Base-by-base conservation (phyloP, 495 filamentous ascomycete species). In the Cairneyella variabilis region DNA sequence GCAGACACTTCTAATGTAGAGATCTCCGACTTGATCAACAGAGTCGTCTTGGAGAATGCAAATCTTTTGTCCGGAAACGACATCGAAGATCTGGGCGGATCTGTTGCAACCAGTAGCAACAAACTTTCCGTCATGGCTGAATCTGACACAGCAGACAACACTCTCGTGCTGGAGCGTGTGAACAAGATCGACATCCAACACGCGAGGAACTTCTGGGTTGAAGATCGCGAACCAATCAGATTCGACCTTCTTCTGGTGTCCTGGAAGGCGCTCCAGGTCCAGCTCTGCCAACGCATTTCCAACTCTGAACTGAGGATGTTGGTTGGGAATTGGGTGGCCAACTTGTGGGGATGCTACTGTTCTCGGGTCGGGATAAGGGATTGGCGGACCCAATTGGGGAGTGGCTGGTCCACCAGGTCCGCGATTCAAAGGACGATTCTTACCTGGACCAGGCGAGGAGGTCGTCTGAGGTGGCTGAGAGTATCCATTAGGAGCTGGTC, bases 1-100 rank as follows among this genome's bases (percentile, higher is more conserved):
- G 69, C 90, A 95, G 27, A 95, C 90, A 62, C 90, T 95, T 60
- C 90, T 73, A 59, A 95, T 95, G 63, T 95, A 95, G 16, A 95
- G 74, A 69, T 95, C 90, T 2, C 90, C 89, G 51, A 82, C 85
- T 44, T 88, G 81, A 62, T 95, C 90, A 42, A 88, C 89, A 36
- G 77, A 83, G 57, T 93, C 90, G 60, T 95, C 90, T 63, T 91
- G 86, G 34, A 93, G 71, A 21, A 85, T 79, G 51, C 86, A 88
- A 45, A 93, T 77, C 65, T 88, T 89, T 54, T 86, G 83, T 47
- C 90, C 90, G 8, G 80, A 84, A 42, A 70, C 71, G 28, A 95
- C 90, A 58, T 95, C 90, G 67, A 91, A 95, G 56, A 95, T 95
- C 64, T 93, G 89, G 23, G 90, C 90, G 3, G 88, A 91, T 56